Conservation (phyloP, 306 rosid species). For the Quercus parvula region DNA sequence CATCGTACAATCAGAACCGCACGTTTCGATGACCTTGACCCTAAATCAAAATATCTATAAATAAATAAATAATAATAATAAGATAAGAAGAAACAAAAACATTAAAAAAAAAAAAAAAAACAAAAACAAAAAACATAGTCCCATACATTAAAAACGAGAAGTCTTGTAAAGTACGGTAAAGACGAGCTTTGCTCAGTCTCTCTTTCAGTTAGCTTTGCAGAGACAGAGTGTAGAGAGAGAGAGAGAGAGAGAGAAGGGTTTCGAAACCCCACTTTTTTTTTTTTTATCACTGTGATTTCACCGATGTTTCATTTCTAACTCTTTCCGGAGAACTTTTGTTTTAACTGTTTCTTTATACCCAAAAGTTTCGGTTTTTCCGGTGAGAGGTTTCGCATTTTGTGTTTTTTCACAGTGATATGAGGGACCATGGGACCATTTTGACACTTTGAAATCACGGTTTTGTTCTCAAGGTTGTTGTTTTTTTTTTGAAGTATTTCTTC, state of each 20-base stretch:
- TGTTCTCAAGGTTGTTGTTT: slow-evolving; percentile 17
- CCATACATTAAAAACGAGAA: no score
- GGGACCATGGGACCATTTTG: slow-evolving; percentile 1
- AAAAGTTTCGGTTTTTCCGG: slow-evolving; percentile 6
- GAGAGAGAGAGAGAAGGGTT: slow-evolving; percentile 24
- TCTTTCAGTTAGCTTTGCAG: slow-evolving; percentile 13
- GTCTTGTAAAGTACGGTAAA: background rate
- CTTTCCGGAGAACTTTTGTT: slow-evolving; percentile 18
- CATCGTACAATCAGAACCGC: slow-evolving; percentile 20
- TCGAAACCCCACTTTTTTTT: slow-evolving; percentile 6
- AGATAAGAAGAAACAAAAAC: background rate
- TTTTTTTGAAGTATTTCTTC: slow-evolving; percentile 12
- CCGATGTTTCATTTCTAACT: slow-evolving; percentile 1
- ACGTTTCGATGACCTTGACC: slow-evolving; percentile 21
- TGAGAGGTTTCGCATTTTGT: slow-evolving; percentile 10
- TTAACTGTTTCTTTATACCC: background rate
- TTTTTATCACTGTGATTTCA: slow-evolving; percentile 4
- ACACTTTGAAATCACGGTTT: slow-evolving; percentile 28
- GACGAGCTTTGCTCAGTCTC: background rate
- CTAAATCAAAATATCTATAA: slow-evolving; percentile 4
- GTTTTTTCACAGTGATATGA: slow-evolving; percentile 31
- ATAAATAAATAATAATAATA: no score
- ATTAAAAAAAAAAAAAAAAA: background rate
- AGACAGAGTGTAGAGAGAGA: background rate
- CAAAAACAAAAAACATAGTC: background rate